A percentile compares a stretch with the other conserved stretches of the same genome.
Conservation (phyloP, 768 basidiomycete genomes). For the Agaricus subrufescens region DNA sequence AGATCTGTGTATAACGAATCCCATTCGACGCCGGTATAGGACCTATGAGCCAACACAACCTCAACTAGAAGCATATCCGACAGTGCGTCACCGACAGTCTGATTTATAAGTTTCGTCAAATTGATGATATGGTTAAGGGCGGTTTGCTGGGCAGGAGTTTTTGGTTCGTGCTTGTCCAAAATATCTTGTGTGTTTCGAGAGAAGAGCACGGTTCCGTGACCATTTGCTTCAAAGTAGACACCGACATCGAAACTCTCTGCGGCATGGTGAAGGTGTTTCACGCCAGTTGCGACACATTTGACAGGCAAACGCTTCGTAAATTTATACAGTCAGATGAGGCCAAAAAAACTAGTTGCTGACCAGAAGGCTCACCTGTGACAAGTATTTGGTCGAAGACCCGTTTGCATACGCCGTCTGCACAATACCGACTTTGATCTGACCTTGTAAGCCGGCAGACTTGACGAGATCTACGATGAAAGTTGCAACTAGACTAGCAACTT, state of each 20-base stretch:
- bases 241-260: constrained; percentile 92
- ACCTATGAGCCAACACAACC: constrained; percentile 82
- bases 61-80: constrained; percentile 97
- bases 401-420: constrained; percentile 99
- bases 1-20: constrained; percentile 90
- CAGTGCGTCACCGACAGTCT: constrained; percentile 96
- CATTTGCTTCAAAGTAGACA: constrained; percentile 99
- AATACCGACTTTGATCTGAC: constrained; percentile 79
- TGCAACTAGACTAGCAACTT: constrained; percentile 92
- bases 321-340: background rate
- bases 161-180: constrained; percentile 61
- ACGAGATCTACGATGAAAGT: constrained; percentile 91
- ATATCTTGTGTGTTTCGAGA: constrained; percentile 66
- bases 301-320: constrained; percentile 80
- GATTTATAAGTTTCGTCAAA: constrained; percentile 86
- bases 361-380: constrained; percentile 59
- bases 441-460: constrained; percentile 76
- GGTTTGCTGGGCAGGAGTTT: constrained; percentile 77
- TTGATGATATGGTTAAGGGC: constrained; percentile 74
- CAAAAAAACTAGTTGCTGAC: no score
- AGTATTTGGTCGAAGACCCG: constrained; percentile 91
- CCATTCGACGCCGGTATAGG: constrained; percentile 84
- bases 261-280: constrained; percentile 97
- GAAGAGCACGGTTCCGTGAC: constrained; percentile 96
- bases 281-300: constrained; percentile 92